Conservation (phyloP, 2,329 filamentous ascomycete species). For the Phyllosticta capitalensis region DNA sequence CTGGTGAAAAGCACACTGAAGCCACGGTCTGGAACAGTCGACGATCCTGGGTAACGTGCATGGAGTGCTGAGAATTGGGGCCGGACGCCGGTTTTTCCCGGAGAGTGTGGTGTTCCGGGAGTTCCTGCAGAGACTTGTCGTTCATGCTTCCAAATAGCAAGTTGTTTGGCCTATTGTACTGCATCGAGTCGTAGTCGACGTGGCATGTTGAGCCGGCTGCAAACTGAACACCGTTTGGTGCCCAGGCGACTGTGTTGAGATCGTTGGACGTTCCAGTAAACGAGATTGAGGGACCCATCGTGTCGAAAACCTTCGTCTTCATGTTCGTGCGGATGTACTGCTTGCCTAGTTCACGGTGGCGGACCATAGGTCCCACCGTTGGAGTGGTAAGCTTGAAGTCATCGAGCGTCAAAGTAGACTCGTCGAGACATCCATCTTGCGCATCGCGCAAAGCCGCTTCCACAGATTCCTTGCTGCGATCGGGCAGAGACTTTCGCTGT, state of each 20-base stretch:
- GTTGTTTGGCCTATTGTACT: slow-evolving; percentile 51
- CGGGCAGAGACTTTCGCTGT: slow-evolving; percentile 14
- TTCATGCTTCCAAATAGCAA: slow-evolving; percentile 43
- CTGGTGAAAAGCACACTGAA: slow-evolving; percentile 42
- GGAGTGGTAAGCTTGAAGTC: background rate
- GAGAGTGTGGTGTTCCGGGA: slow-evolving; percentile 43
- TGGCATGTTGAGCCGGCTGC: slow-evolving; percentile 49
- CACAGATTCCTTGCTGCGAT: slow-evolving; percentile 16
- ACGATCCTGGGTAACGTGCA: slow-evolving; percentile 40
- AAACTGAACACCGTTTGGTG: slow-evolving; percentile 43
- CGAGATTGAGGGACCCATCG: slow-evolving; percentile 34
- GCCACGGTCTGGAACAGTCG: slow-evolving; percentile 49
- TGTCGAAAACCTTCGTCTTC: slow-evolving; percentile 25
- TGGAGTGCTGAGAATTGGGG: slow-evolving; percentile 35
- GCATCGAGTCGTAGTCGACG: slow-evolving; percentile 46
- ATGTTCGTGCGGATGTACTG: slow-evolving; percentile 16
- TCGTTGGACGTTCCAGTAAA: slow-evolving; percentile 53
- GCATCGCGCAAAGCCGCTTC: slow-evolving; percentile 24
- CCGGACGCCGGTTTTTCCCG: slow-evolving; percentile 31
- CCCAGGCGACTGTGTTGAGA: slow-evolving; percentile 48
- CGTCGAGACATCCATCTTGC: slow-evolving; percentile 14
- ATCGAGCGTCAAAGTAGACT: background rate
- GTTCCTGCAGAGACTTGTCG: slow-evolving; percentile 37
- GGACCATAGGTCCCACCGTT: slow-evolving; percentile 12
- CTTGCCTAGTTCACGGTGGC: slow-evolving; percentile 25